Evolutionary conservation across 768 basidiomycete genomes (phyloP).

Genomic region (Tricholomella constricta): DNA sequence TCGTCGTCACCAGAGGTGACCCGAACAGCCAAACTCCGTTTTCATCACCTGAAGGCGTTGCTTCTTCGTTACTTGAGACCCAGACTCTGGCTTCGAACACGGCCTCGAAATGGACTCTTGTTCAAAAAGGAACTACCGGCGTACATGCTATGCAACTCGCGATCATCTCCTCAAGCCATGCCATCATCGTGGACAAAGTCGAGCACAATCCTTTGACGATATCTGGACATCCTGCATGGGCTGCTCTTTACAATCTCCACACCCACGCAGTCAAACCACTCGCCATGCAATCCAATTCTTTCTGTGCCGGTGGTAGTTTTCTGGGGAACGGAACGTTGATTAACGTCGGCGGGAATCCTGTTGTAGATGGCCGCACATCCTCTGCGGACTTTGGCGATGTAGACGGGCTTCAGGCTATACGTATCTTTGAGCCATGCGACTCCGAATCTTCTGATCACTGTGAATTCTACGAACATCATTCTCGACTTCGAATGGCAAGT

Average conservation of each 20-base stretch:
- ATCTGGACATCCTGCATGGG: slow-evolving; percentile 81
- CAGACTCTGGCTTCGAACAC: slow-evolving; percentile 3
- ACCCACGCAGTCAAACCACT: slow-evolving; percentile 65
- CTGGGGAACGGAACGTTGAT: slow-evolving; percentile 75
- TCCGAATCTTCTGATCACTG: slow-evolving; percentile 50
- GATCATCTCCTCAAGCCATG: slow-evolving; percentile 69
- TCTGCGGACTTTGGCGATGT: slow-evolving; percentile 76
- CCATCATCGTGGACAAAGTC: slow-evolving; percentile 79
- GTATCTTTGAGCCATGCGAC: slow-evolving; percentile 70
- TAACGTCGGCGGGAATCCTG: slow-evolving; percentile 82
- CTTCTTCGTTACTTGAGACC: slow-evolving; percentile 7
- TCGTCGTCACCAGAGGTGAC: slow-evolving; percentile 59
- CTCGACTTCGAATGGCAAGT: slow-evolving; percentile 67
- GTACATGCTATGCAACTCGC: slow-evolving; percentile 79
- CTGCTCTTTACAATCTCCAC: slow-evolving; percentile 67
- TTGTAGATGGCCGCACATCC: slow-evolving; percentile 62
- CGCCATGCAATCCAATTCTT: slow-evolving; percentile 74
- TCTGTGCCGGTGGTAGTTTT: slow-evolving; percentile 84
- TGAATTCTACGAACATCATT: slow-evolving; percentile 65
- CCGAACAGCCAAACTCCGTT: slow-evolving; percentile 1
- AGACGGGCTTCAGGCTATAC: slow-evolving; percentile 72
- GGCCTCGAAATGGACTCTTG: slow-evolving; percentile 51
- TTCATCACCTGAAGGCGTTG: background rate
- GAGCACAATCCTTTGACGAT: slow-evolving; percentile 81
- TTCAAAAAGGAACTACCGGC: slow-evolving; percentile 69